Percentiles rank a stretch among this genome's conserved stretches.
phyloP scores from a whole-genome alignment of 2,329 filamentous ascomycete genomes.

The Hymenoscyphus scutula region DNA sequence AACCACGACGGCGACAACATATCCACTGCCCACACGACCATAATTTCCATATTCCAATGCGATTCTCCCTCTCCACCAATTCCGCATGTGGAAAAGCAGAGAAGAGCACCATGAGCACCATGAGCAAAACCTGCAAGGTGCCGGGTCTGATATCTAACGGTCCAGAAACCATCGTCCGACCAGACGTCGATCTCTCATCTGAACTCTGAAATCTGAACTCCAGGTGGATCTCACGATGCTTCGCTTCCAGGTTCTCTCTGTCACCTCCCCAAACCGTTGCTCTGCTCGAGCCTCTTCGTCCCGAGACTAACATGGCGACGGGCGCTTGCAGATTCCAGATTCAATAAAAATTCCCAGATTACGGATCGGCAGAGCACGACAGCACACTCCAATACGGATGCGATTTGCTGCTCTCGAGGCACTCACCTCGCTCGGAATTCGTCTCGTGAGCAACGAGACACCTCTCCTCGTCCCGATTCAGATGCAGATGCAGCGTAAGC shows the following conservation, averaged over 20 bases:
- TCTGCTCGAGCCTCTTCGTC: slow-evolving; percentile 5
- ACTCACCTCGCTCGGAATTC: no score
- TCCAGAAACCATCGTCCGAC: slow-evolving; percentile 15
- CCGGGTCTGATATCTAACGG: slow-evolving; percentile 4
- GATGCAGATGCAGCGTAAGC: slow-evolving; percentile 1
- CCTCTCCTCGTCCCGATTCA: background rate
- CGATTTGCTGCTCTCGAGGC: background rate
- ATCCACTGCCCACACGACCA: no score
- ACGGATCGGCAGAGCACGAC: background rate
- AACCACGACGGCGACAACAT: no score
- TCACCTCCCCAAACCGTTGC: background rate
- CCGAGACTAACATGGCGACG: slow-evolving; percentile 7
- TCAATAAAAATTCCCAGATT: slow-evolving; percentile 2
- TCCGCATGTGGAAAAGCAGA: no score
- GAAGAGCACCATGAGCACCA: no score
- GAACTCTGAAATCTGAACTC: background rate
- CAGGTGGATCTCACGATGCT: background rate
- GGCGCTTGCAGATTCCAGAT: slow-evolving; percentile 12
- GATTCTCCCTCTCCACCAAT: no score
- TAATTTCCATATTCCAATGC: no score
- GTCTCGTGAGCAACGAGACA: background rate
- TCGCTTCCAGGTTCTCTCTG: background rate
- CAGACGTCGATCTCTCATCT: slow-evolving; percentile 9
- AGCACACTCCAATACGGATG: background rate
- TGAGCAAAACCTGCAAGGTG: background rate